phyloP scores from a whole-genome alignment of 306 rosid species.

The Senna siamea region DNA sequence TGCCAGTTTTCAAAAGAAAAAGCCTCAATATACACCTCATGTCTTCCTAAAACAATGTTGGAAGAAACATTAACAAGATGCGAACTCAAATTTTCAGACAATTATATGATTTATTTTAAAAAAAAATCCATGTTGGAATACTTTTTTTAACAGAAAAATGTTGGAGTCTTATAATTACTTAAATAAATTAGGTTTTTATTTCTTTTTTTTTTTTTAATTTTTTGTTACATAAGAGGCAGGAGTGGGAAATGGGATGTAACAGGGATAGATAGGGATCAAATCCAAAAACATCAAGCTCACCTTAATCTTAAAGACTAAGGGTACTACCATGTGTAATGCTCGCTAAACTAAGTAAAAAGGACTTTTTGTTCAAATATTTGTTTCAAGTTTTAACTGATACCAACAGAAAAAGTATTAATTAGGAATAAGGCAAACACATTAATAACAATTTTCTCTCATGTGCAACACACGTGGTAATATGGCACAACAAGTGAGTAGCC shows the following conservation, averaged over 20 bases:
- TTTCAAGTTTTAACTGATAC: neutral
- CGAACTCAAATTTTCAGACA: neutral
- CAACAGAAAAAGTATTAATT: no score
- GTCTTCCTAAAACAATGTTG: neutral
- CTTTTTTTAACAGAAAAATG: no score
- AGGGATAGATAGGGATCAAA: neutral
- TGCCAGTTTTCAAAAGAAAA: slow-evolving; percentile 27
- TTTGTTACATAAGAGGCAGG: neutral
- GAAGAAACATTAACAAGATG: neutral
- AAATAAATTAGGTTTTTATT: no score
- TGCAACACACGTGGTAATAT: neutral
- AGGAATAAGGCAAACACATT: neutral
- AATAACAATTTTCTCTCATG: neutral
- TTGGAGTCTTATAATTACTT: no score
- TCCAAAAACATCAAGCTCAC: neutral
- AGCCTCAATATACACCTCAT: neutral
- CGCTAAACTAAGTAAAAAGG: neutral
- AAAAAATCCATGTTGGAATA: no score
- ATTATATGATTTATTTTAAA: no score
- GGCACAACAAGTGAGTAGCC: no score
- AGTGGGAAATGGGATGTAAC: neutral
- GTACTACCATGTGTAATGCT: neutral
- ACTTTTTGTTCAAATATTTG: no score
- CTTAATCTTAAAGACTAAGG: neutral
- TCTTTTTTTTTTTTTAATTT: no score